phyloP scores from a whole-genome alignment of 306 rosid species.

The Rosa chinensis region DNA sequence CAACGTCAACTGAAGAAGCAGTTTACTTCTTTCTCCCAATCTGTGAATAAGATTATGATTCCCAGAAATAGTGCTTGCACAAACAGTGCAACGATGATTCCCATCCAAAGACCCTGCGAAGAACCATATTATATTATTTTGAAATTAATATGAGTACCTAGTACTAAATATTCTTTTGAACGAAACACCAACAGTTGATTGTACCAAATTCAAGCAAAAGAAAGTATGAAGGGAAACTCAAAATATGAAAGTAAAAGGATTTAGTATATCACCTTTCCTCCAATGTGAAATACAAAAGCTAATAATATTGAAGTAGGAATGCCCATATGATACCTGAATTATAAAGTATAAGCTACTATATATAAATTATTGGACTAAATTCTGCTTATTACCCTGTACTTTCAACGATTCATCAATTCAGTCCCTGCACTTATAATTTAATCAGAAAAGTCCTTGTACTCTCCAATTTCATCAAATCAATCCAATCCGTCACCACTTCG shows the following conservation, averaged over 20 bases:
- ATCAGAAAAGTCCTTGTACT: no score
- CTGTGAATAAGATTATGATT: conserved; percentile 15
- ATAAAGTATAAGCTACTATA: conserved; percentile 35
- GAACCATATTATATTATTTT: background rate
- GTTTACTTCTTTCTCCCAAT: conserved; percentile 24
- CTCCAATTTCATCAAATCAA: no score
- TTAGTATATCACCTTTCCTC: conserved; percentile 34
- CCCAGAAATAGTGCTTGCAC: conserved; percentile 20
- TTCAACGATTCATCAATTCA: no score
- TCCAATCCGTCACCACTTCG: no score
- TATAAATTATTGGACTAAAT: no score
- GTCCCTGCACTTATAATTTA: no score
- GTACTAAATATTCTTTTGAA: background rate
- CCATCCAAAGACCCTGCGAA: conserved; percentile 37
- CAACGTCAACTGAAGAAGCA: background rate
- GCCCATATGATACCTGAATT: conserved; percentile 19
- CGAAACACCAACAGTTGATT: background rate
- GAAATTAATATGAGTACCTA: no score
- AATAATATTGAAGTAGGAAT: conserved; percentile 22
- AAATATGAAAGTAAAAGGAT: background rate
- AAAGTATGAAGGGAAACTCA: background rate
- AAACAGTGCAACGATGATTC: conserved; percentile 23
- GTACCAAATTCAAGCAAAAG: background rate
- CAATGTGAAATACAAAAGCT: conserved; percentile 35
- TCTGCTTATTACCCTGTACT: no score